A percentile compares a stretch with the other conserved stretches of the same genome.
Evolutionary conservation across 768 basidiomycete species (phyloP).

Genomic region (Boletellus ananas): DNA sequence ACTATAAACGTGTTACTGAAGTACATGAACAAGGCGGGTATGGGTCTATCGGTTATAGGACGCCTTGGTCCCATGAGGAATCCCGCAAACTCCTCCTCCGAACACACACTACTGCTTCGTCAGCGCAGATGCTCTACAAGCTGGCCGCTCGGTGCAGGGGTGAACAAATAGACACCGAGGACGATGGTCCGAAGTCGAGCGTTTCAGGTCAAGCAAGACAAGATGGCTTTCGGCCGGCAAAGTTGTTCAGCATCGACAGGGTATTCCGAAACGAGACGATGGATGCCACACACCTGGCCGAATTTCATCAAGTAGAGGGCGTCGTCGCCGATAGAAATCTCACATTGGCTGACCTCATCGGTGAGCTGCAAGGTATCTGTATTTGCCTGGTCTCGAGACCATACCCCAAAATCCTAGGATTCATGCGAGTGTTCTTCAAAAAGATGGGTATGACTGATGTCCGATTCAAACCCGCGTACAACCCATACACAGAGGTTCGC

Average conservation of each 20-base stretch:
- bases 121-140: constrained; percentile 90
- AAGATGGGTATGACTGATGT: constrained; percentile 96
- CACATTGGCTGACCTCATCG: constrained; percentile 93
- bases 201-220: constrained; percentile 24
- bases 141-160: constrained; percentile 82
- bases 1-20: constrained; percentile 79
- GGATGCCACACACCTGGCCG: constrained; percentile 97
- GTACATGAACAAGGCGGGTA: constrained; percentile 86
- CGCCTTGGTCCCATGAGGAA: constrained; percentile 93
- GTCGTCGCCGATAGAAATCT: constrained; percentile 93
- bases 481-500: constrained; percentile 90
- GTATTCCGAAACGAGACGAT: constrained; percentile 99
- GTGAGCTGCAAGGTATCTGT: constrained; percentile 37
- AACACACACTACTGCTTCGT: constrained; percentile 96
- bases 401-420: constrained; percentile 49
- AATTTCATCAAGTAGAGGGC: constrained; percentile 99
- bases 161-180: constrained; percentile 43
- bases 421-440: constrained; percentile 97
- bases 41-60: constrained; percentile 94
- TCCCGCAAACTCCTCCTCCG: constrained; percentile 88
- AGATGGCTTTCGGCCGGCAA: constrained; percentile 87
- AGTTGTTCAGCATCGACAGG: constrained; percentile 95
- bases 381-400: not conserved
- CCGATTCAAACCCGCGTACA: constrained; percentile 98
- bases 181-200: constrained; percentile 3